Percentiles rank a stretch among this genome's conserved stretches.
Conservation (phyloP, 2,329 filamentous ascomycete species). For the Arthrobotrys conoides region DNA sequence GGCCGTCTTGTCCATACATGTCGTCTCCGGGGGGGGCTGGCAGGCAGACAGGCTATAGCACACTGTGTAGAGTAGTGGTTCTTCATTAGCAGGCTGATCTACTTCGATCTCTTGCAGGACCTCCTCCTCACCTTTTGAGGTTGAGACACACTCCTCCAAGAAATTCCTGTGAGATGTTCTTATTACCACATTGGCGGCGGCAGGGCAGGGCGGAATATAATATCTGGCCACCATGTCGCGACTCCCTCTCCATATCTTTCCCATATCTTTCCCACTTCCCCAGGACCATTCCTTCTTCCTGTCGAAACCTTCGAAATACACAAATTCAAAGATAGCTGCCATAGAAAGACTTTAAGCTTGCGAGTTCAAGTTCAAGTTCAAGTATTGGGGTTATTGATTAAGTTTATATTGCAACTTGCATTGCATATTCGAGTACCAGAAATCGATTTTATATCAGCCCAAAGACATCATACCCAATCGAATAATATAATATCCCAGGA, state of each 20-base stretch:
- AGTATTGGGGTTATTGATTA: background rate
- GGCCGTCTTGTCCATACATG: slow-evolving; percentile 15
- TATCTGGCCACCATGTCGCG: slow-evolving; percentile 59
- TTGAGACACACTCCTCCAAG: slow-evolving; percentile 43
- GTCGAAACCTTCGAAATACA: slow-evolving; percentile 4
- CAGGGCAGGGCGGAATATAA: slow-evolving; percentile 44
- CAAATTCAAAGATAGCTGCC: background rate
- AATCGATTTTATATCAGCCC: background rate
- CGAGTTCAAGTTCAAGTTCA: slow-evolving; percentile 13
- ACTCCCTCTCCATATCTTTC: slow-evolving; percentile 29
- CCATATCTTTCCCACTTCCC: slow-evolving; percentile 18
- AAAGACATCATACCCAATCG: background rate
- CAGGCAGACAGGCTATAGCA: slow-evolving; percentile 2
- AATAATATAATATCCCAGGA: no score
- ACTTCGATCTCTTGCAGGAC: slow-evolving; percentile 52
- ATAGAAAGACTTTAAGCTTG: slow-evolving; percentile 30
- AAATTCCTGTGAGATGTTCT: slow-evolving; percentile 36
- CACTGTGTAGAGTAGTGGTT: background rate
- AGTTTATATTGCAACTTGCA: background rate
- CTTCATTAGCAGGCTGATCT: slow-evolving; percentile 27
- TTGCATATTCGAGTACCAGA: background rate
- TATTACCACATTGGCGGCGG: slow-evolving; percentile 37
- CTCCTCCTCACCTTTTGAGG: slow-evolving; percentile 47
- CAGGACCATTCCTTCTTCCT: slow-evolving; percentile 7
- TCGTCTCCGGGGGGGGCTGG: slow-evolving; percentile 13